Conservation (phyloP, 768 basidiomycete genomes). For the Boletus eberwhitei region DNA sequence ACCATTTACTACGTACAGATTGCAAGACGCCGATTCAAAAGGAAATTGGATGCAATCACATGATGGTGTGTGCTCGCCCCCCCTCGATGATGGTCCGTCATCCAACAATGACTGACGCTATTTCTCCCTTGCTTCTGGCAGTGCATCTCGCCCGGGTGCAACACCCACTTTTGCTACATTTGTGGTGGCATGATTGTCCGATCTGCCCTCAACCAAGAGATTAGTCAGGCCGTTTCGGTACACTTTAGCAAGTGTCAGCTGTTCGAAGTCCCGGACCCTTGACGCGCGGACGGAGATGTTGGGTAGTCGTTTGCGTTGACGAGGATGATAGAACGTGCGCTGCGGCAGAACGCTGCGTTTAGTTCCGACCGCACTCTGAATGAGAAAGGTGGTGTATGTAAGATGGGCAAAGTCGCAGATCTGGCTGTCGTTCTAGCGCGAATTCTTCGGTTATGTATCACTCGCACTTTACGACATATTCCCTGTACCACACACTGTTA, state of each 20-base stretch:
- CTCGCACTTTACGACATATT: too few relatives aligned
- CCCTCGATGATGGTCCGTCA: background rate
- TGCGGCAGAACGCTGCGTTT: background rate
- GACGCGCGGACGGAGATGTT: background rate
- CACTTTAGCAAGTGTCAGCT: constrained; percentile 36
- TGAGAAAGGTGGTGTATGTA: background rate
- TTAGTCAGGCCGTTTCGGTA: constrained; percentile 25
- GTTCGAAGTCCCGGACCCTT: constrained; percentile 33
- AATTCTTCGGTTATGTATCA: too few relatives aligned
- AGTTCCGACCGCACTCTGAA: background rate
- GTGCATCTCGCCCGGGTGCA: constrained; percentile 59
- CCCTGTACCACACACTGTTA: too few relatives aligned
- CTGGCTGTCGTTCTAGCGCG: too few relatives aligned
- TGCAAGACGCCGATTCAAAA: constrained; percentile 51
- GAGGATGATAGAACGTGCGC: background rate
- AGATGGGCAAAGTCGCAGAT: background rate
- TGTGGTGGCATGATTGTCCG: constrained; percentile 48
- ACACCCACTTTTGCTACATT: constrained; percentile 55
- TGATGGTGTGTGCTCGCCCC: constrained; percentile 38
- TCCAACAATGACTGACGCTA: background rate
- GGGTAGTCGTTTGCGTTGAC: background rate
- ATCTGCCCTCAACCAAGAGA: constrained; percentile 34
- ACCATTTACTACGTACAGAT: constrained; percentile 23
- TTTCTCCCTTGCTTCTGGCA: constrained; percentile 15
- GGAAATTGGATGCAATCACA: constrained; percentile 54